phyloP scores from a whole-genome alignment of 768 basidiomycete species.

The Sporobolomyces phaffii region DNA sequence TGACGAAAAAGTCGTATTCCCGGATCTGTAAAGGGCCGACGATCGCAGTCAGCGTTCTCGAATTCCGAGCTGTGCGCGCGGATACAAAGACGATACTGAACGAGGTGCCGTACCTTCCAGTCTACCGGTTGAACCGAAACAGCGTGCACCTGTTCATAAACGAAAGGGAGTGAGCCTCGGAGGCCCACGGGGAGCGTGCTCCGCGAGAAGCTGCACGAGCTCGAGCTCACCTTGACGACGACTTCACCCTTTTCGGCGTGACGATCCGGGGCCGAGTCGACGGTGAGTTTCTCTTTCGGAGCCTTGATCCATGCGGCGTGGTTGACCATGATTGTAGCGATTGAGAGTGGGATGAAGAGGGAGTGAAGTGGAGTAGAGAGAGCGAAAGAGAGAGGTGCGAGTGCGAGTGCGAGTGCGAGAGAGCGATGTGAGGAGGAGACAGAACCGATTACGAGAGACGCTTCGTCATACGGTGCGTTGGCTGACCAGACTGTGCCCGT shows the following conservation, averaged over 20 bases:
- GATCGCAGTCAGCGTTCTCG: no score
- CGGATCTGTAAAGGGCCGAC: no score
- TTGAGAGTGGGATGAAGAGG: not conserved
- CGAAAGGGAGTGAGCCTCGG: constrained; percentile 39
- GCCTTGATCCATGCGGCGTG: constrained; percentile 10
- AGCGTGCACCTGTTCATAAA: constrained; percentile 41
- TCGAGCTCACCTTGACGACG: constrained; percentile 22
- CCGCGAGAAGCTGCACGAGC: no score
- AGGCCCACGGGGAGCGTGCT: no score
- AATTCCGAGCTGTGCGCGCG: not conserved
- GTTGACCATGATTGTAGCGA: not conserved
- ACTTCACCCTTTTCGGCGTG: constrained; percentile 16
- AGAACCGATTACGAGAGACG: no score
- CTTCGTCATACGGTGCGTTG: no score
- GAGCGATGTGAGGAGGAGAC: no score
- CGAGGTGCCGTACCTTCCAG: constrained; percentile 47
- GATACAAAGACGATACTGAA: not conserved
- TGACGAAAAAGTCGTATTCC: constrained; percentile 48
- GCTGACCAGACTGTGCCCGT: no score
- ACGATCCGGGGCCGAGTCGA: constrained; percentile 6
- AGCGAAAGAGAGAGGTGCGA: no score
- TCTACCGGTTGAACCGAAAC: constrained; percentile 56
- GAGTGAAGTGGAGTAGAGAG: not conserved
- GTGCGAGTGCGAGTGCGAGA: no score
- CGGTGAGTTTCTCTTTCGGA: constrained; percentile 14